Conservation (phyloP, 306 rosid species). For the Dalbergia cochinchinensis region DNA sequence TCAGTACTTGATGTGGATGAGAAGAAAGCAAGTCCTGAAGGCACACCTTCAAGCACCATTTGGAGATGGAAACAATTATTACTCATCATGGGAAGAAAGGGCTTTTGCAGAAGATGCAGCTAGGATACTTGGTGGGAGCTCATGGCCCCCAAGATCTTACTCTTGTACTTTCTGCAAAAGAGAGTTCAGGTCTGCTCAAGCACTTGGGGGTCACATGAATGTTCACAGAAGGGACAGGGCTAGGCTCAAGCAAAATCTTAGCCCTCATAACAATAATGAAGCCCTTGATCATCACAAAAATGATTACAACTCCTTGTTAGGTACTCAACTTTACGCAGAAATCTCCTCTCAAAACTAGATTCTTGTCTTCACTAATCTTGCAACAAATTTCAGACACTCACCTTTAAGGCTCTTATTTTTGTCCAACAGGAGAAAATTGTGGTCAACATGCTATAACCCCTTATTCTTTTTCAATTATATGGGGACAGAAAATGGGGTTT, state of each 20-base stretch:
- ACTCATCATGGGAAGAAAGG: conserved; percentile 76
- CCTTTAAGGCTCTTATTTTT: conserved; percentile 15
- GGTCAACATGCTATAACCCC: conserved; percentile 6
- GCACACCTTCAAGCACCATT: conserved; percentile 32
- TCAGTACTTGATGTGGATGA: conserved; percentile 51
- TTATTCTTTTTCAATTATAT: conserved; percentile 32
- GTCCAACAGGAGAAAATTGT: not conserved
- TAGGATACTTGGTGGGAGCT: conserved; percentile 62
- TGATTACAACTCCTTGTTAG: conserved; percentile 44
- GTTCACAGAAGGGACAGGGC: conserved; percentile 93
- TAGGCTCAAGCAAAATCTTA: conserved; percentile 66
- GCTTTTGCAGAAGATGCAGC: conserved; percentile 86
- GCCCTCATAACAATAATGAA: conserved; percentile 27
- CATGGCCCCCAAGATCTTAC: conserved; percentile 95
- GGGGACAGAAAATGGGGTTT: conserved; percentile 27
- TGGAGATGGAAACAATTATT: conserved; percentile 1
- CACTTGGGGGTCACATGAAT: conserved; percentile 98
- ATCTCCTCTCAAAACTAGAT: conserved; percentile 17
- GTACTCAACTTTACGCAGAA: conserved; percentile 29
- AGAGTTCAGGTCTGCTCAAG: conserved; percentile 95
- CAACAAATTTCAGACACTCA: conserved; percentile 25
- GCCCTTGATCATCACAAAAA: conserved; percentile 3
- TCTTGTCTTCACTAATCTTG: conserved; percentile 27
- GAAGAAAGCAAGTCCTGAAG: conserved; percentile 49
- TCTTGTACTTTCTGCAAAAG: conserved; percentile 81